These are phyloP conservation scores for Rhodomyrtus tomentosa DNA, from an alignment of 345 rosid species.

Conservation along the genomic window DNA sequence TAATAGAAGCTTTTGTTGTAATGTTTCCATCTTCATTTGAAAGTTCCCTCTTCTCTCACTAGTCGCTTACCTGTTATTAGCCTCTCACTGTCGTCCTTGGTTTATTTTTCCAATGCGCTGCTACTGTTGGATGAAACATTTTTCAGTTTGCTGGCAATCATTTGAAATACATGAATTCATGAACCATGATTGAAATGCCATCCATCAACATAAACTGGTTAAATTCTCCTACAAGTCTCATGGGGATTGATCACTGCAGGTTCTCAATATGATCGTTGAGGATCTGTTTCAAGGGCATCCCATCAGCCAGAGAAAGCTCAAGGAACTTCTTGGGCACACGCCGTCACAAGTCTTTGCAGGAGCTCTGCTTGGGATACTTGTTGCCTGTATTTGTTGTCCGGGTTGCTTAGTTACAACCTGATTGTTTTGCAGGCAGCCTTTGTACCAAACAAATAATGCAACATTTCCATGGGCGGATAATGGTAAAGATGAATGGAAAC, in stretches of 20 bases:
- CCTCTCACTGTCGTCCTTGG: not conserved
- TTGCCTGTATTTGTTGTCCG: constrained; percentile 64
- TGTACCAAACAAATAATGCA: not conserved
- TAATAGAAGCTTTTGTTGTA: not conserved
- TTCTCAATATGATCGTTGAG: constrained; percentile 78
- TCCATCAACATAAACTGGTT: not conserved
- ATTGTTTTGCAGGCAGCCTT: not conserved
- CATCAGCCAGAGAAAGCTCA: constrained; percentile 82
- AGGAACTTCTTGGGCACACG: constrained; percentile 89
- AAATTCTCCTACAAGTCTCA: not conserved
- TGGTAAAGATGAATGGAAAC: not conserved
- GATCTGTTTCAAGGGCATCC: constrained; percentile 94
- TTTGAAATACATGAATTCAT: not conserved
- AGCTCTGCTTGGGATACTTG: constrained; percentile 66
- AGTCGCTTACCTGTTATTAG: not conserved
- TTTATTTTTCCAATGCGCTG: not conserved
- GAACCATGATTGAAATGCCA: not conserved
- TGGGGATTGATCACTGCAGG: constrained; percentile 22
- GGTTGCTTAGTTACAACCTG: constrained; percentile 44
- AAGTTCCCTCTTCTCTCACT: not conserved
- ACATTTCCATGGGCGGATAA: not conserved
- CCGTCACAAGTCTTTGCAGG: constrained; percentile 89
- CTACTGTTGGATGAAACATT: not conserved
- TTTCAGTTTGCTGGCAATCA: not conserved
- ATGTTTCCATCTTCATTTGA: not conserved